These are phyloP conservation scores for Suhomyces panamericanus DNA, from an alignment of 1,139 yeast genomes.

Conservation along the genomic window DNA sequence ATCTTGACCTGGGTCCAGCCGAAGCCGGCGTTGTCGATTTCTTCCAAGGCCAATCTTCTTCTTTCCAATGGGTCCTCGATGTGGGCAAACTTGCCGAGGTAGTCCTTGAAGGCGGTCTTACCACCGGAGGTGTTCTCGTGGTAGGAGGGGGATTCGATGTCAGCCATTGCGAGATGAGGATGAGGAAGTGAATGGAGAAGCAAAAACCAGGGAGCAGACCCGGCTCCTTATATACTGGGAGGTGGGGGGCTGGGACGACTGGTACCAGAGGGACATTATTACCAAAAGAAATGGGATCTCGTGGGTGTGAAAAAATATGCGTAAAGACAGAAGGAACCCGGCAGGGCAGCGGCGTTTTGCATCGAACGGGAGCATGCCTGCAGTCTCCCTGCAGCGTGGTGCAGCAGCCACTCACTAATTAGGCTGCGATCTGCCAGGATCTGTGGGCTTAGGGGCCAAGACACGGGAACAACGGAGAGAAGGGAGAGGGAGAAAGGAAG, in stretches of 20 bases:
- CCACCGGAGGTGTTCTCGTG: conserved; percentile 55
- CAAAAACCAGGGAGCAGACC: neutral
- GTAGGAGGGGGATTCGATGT: conserved; percentile 23
- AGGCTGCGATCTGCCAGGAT: neutral
- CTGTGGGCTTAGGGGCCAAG: neutral
- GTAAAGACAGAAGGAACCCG: conserved; percentile 1
- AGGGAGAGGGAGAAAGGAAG: neutral
- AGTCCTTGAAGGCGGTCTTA: conserved; percentile 88
- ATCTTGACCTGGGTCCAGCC: conserved; percentile 90
- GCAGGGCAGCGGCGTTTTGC: conserved; percentile 7
- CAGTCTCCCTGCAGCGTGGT: neutral
- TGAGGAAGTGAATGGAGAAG: neutral
- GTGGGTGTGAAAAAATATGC: conserved; percentile 9
- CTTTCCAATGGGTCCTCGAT: conserved; percentile 86
- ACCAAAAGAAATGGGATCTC: conserved; percentile 14
- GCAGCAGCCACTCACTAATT: conserved; percentile 2
- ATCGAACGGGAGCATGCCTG: neutral
- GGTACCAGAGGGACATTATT: neutral
- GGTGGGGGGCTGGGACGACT: neutral
- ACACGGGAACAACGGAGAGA: neutral
- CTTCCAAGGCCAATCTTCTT: conserved; percentile 85
- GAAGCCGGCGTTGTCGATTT: conserved; percentile 79
- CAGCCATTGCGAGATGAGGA: conserved; percentile 20
- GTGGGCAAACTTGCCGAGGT: conserved; percentile 78
- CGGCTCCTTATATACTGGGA: conserved; percentile 3